Evolutionary conservation across 2,329 filamentous ascomycete genomes (phyloP), one percentile per base, ranked within the genome.

Genomic region (Rhynchosporium secalis): DNA sequence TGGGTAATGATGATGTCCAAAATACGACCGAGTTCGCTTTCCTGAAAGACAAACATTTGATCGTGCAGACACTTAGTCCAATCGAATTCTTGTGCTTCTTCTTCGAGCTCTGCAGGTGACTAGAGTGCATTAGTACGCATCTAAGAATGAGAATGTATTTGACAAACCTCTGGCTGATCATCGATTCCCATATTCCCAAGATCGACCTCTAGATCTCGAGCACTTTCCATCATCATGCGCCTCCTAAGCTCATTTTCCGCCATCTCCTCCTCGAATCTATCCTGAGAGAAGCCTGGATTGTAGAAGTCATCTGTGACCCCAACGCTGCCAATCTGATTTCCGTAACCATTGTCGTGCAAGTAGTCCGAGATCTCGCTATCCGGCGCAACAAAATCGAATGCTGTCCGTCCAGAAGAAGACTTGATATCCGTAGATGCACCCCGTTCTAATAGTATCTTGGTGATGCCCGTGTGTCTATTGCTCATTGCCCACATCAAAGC

Each of bases 401-500:
- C 95, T 8, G 93, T 98, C 66, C 95, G 87, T 40, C 95, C 95
- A 10, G 91, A 93, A 0, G 92, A 95, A 1, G 95, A 98, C 75
- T 96, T 96, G 69, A 96, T 90, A 71, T 98, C 94, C 3, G 93
- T 89, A n/a, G 93, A 96, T 26, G 95, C 95, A 15, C 93, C 93
- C 71, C 95, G 91, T 74, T 99, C 94, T 40, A 99, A 83, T 15
- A 99, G 80, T 10, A 92, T 82, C 76, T 98, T 98, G 41, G 94
- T 93, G 69, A 99, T 99, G 54, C 87, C 88, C 77, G 98, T 98
- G 77, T 99, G 95, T 62, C 93, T 82, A 76, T 99, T 99, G 61
- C 95, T 99, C 91, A 98, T 98, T 56, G 95, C 94, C 95, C 95
- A 99, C 93, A 99, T 99, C 65, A 99, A 81, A 13, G 95, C 91